phyloP scores from a whole-genome alignment of 805 yeast species.

The Candida caryicola region DNA sequence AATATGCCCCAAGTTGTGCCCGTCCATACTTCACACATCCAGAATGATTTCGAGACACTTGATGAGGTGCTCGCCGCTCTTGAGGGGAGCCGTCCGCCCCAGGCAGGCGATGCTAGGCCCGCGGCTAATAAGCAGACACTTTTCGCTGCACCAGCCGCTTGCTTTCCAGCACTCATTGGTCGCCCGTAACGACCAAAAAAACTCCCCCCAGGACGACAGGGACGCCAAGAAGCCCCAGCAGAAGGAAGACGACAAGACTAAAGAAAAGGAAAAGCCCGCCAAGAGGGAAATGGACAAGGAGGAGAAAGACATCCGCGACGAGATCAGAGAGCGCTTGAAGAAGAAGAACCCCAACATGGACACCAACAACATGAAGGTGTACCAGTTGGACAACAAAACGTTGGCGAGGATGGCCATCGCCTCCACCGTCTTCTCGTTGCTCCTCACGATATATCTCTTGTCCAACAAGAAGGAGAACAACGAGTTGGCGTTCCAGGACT shows the following conservation, averaged over 20 bases:
- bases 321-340: conserved; percentile 29
- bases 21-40: neutral
- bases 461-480: conserved; percentile 16
- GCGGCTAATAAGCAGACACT: neutral
- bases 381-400: conserved; percentile 17
- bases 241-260: conserved; percentile 11
- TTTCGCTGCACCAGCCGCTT: neutral
- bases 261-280: conserved; percentile 8
- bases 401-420: conserved; percentile 8
- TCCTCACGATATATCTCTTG: conserved; percentile 18
- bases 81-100: neutral
- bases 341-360: conserved; percentile 27
- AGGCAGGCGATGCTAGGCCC: neutral
- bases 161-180: neutral
- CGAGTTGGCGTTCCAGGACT: conserved; percentile 69
- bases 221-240: conserved; percentile 1
- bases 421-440: conserved; percentile 17
- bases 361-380: conserved; percentile 30
- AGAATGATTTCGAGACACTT: neutral
- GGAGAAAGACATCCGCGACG: conserved; percentile 34
- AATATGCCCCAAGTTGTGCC: neutral
- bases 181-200: neutral
- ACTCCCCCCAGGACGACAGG: neutral
- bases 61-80: conserved; percentile 1
- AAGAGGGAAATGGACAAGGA: conserved; percentile 18